phyloP scores from a whole-genome alignment of 257 asterid genomes.

The Gardenia jasminoides region DNA sequence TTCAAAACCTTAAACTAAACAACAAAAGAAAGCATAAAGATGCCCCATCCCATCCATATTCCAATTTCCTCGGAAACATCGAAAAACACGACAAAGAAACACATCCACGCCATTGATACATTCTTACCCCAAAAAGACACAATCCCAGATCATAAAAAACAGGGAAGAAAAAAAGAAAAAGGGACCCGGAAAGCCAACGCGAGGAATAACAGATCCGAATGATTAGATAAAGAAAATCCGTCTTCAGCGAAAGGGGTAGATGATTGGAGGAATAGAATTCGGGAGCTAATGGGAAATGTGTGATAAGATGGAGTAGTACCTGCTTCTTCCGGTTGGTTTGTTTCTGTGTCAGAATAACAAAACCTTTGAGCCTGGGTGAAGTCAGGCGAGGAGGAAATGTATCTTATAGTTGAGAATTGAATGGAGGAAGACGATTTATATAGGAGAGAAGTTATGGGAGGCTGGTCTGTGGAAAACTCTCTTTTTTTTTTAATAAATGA shows the following conservation, averaged over 20 bases:
- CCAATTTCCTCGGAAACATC: conserved; percentile 40
- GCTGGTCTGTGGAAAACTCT: neutral
- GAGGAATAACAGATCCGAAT: conserved; percentile 1
- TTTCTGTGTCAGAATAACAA: conserved; percentile 14
- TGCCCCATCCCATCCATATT: conserved; percentile 2
- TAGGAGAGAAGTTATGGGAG: neutral
- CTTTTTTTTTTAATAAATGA: too few species aligned
- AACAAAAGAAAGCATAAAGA: conserved; percentile 33
- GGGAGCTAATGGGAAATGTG: neutral
- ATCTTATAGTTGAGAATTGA: neutral
- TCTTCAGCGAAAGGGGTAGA: neutral
- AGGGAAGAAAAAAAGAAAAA: too few species aligned
- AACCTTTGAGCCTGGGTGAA: neutral
- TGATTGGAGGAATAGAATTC: neutral
- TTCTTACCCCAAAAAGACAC: conserved; percentile 14
- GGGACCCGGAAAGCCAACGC: neutral
- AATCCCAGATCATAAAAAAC: conserved; percentile 13
- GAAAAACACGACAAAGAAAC: conserved; percentile 15
- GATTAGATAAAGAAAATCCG: neutral
- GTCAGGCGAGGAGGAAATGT: neutral
- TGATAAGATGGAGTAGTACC: neutral
- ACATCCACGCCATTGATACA: conserved; percentile 17
- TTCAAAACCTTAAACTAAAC: conserved; percentile 10
- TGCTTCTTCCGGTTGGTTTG: conserved; percentile 6
- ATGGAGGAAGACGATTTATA: conserved; percentile 2